A percentile compares a stretch with the other conserved stretches of the same genome.
Conservation (phyloP, 805 yeast species). For the Ogataea paraovalis region DNA sequence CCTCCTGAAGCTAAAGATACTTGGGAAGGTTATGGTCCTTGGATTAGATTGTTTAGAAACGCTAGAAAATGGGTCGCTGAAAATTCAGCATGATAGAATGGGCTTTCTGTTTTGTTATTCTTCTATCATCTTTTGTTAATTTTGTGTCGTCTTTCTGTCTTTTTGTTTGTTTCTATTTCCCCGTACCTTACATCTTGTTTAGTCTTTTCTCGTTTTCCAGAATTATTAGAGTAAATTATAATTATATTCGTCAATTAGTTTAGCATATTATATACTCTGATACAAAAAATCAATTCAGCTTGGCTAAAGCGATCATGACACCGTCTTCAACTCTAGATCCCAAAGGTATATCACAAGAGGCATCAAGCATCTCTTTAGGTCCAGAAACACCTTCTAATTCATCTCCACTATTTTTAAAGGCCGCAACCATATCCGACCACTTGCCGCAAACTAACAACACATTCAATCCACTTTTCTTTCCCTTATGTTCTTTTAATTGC, state of each 20-base stretch:
- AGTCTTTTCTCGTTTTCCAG: neutral
- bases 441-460: slow-evolving; percentile 61
- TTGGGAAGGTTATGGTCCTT: slow-evolving; percentile 89
- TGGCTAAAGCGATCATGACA: slow-evolving; percentile 53
- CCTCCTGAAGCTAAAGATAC: slow-evolving; percentile 55
- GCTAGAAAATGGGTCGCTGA: slow-evolving; percentile 87
- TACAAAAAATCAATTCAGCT: slow-evolving; percentile 8
- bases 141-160: neutral
- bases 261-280: neutral
- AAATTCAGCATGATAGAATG: neutral
- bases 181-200: neutral
- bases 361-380: slow-evolving; percentile 68
- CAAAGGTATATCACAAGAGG: slow-evolving; percentile 44
- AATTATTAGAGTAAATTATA: neutral
- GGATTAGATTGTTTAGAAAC: slow-evolving; percentile 88
- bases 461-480: slow-evolving; percentile 6
- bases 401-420: slow-evolving; percentile 50
- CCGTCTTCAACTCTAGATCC: slow-evolving; percentile 71
- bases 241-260: neutral
- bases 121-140: neutral
- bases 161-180: neutral
- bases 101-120: neutral
- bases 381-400: slow-evolving; percentile 49
- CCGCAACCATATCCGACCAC: slow-evolving; percentile 49
- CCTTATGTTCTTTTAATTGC: neutral